Percentiles rank a stretch among this genome's conserved stretches.
Conservation (phyloP, 169 alveolate genomes). For the Eimeria necatrix region DNA sequence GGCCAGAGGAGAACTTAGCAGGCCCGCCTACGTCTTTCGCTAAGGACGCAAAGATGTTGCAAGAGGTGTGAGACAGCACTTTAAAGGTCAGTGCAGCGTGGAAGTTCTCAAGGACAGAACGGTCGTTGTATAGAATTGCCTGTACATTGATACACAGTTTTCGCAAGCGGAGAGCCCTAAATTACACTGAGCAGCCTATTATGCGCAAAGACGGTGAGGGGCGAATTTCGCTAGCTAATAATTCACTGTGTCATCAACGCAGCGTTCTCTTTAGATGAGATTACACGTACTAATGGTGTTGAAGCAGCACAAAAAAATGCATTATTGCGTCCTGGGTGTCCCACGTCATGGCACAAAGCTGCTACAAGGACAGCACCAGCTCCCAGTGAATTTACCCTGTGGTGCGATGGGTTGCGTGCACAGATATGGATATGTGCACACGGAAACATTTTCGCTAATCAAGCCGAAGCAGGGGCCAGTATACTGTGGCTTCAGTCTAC, state of each 20-base stretch:
- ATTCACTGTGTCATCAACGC: neutral
- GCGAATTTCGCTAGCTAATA: no score
- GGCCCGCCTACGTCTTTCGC: neutral
- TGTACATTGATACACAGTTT: neutral
- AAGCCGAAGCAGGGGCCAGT: no score
- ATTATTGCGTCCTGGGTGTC: slow-evolving; percentile 95
- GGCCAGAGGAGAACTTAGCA: no score
- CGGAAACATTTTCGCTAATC: neutral
- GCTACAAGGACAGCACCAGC: slow-evolving; percentile 88
- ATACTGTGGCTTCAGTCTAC: no score
- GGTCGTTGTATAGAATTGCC: slow-evolving; percentile 94
- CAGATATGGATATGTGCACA: neutral
- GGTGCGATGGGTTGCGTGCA: neutral
- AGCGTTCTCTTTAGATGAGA: neutral
- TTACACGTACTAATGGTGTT: slow-evolving; percentile 85
- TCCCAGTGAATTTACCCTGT: slow-evolving; percentile 67
- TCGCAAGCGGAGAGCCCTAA: no score
- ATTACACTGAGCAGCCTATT: no score
- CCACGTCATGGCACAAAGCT: slow-evolving; percentile 94
- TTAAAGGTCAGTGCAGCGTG: slow-evolving; percentile 94
- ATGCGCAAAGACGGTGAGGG: no score
- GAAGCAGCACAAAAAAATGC: slow-evolving; percentile 88
- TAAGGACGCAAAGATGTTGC: neutral
- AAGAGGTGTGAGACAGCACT: slow-evolving; percentile 76
- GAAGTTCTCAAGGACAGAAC: slow-evolving; percentile 94